phyloP scores from a whole-genome alignment of 164 flowering plant genomes.

The Echeveria elegans region DNA sequence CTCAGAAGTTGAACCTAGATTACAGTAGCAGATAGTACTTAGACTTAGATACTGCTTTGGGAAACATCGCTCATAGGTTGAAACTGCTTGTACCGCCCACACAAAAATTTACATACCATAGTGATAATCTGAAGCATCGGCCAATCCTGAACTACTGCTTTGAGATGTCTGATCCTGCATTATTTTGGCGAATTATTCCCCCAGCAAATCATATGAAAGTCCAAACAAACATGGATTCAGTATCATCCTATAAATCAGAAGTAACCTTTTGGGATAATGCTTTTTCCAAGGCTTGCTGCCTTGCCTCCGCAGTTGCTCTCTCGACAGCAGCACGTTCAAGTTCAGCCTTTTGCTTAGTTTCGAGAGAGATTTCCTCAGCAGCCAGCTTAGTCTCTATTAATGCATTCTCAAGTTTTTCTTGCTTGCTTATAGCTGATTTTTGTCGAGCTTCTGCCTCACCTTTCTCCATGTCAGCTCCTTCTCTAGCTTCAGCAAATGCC shows the following conservation, averaged over 20 bases:
- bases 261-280: slow-evolving; percentile 45
- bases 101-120: neutral
- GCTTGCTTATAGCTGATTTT: neutral
- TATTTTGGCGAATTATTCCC: neutral
- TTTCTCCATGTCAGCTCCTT: neutral
- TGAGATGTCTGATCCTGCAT: slow-evolving; percentile 1
- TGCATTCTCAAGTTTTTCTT: neutral
- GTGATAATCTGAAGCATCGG: neutral
- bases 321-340: slow-evolving; percentile 89
- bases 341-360: slow-evolving; percentile 62
- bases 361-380: slow-evolving; percentile 50
- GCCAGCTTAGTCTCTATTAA: slow-evolving; percentile 24
- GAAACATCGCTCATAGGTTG: neutral
- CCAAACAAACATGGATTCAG: neutral
- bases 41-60: neutral
- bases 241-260: slow-evolving; percentile 11
- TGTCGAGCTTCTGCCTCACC: slow-evolving; percentile 14
- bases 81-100: neutral
- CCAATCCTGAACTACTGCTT: neutral
- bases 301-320: slow-evolving; percentile 80
- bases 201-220: neutral
- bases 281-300: slow-evolving; percentile 74
- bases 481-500: slow-evolving; percentile 27
- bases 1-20: slow-evolving; percentile 11
- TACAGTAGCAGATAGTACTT: neutral